Percentiles rank a stretch among this genome's conserved stretches.
phyloP scores from a whole-genome alignment of 164 flowering plant genomes.

The Litsea cubeba region DNA sequence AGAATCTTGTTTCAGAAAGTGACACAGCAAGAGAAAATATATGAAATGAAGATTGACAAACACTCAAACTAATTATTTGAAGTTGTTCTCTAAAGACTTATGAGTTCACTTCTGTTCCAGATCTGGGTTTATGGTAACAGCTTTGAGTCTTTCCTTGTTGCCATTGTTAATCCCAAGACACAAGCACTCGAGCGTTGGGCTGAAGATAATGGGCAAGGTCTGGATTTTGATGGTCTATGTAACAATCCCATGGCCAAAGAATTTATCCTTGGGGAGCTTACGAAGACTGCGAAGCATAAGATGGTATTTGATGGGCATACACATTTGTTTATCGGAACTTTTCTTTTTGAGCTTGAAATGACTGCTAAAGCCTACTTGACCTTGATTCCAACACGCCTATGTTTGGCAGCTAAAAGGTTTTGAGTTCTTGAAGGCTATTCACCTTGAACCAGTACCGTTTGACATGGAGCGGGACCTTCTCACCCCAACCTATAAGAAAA shows the following conservation, averaged over 20 bases:
- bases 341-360: background rate
- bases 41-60: no score
- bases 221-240: slow-evolving; percentile 74
- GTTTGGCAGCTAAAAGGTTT: slow-evolving; percentile 89
- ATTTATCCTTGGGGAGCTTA: slow-evolving; percentile 66
- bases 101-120: slow-evolving; percentile 32
- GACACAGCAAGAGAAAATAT: no score
- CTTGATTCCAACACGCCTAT: background rate
- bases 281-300: slow-evolving; percentile 68
- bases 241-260: slow-evolving; percentile 73
- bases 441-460: slow-evolving; percentile 87
- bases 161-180: slow-evolving; percentile 74
- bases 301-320: slow-evolving; percentile 42
- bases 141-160: slow-evolving; percentile 86
- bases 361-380: background rate
- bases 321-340: no score
- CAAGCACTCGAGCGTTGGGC: slow-evolving; percentile 72
- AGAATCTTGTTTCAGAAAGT: no score
- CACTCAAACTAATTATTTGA: background rate
- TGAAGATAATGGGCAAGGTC: slow-evolving; percentile 47
- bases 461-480: slow-evolving; percentile 94
- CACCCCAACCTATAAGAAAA: slow-evolving; percentile 94
- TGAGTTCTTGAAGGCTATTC: slow-evolving; percentile 74
- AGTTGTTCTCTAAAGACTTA: background rate
- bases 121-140: slow-evolving; percentile 97